Evolutionary conservation across 306 rosid genomes (phyloP).

Genomic region (Glycyrrhiza uralensis): DNA sequence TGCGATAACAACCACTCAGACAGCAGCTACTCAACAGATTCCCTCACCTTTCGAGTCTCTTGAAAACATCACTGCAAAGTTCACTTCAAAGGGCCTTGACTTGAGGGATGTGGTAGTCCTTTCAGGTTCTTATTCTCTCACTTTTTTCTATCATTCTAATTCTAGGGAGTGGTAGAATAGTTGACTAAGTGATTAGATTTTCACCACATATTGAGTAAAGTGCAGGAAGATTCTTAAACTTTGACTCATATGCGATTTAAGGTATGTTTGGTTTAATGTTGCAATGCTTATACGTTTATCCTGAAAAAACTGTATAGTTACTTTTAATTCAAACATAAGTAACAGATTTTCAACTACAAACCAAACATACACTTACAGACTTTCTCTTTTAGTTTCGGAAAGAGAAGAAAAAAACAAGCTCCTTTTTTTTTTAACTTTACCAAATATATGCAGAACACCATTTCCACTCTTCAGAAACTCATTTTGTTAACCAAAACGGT

Average conservation of each 20-base stretch:
- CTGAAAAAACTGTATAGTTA: too few relatives aligned
- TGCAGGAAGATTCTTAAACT: too few relatives aligned
- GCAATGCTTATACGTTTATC: too few relatives aligned
- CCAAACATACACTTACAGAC: too few relatives aligned
- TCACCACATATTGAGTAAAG: not conserved
- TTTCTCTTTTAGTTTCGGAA: too few relatives aligned
- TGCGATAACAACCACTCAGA: constrained; percentile 43
- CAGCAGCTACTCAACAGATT: constrained; percentile 46
- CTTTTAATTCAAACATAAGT: too few relatives aligned
- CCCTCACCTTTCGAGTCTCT: constrained; percentile 65
- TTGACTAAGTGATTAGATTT: not conserved
- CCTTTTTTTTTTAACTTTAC: too few relatives aligned
- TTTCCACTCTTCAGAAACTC: not conserved
- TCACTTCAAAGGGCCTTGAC: constrained; percentile 64
- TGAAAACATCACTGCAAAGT: constrained; percentile 50
- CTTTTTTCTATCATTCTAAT: not conserved
- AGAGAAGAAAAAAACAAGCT: too few relatives aligned
- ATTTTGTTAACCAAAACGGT: not conserved
- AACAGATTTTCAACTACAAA: too few relatives aligned
- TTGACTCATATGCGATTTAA: too few relatives aligned
- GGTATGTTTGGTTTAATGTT: too few relatives aligned
- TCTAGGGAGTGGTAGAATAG: not conserved
- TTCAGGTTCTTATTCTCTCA: constrained; percentile 51
- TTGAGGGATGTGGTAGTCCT: constrained; percentile 64
- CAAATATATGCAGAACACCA: too few relatives aligned